A percentile compares a stretch with the other conserved stretches of the same genome.
Conservation (phyloP, 2,329 filamentous ascomycete species). For the Atkinsonella hypoxylon region DNA sequence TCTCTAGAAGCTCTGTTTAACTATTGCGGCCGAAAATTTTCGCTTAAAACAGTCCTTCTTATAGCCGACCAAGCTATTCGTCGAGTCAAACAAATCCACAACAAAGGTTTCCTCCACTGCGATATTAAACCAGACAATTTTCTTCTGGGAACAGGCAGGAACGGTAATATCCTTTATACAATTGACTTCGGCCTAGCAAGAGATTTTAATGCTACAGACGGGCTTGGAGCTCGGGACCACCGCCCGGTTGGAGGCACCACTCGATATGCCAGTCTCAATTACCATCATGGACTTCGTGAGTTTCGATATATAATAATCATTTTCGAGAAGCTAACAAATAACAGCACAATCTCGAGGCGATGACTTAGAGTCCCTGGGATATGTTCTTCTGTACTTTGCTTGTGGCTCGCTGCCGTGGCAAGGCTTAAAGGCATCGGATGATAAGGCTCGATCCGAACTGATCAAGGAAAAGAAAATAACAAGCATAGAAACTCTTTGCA, state of each 20-base stretch:
- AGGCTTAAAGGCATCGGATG: background rate
- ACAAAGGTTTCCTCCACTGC: constrained; percentile 98
- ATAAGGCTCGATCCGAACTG: constrained; percentile 50
- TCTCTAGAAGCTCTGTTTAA: constrained; percentile 98
- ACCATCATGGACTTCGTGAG: background rate
- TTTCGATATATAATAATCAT: too few relatives aligned
- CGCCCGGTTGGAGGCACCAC: background rate
- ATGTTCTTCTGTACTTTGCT: background rate
- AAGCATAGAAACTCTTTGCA: constrained; percentile 59
- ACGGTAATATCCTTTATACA: constrained; percentile 97
- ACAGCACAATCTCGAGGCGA: background rate
- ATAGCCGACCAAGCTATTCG: constrained; percentile 97
- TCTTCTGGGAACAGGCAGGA: constrained; percentile 97
- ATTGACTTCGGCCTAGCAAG: constrained; percentile 91
- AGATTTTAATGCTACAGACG: background rate
- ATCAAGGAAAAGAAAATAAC: constrained; percentile 28
- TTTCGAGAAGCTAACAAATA: too few relatives aligned
- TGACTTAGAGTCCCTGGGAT: constrained; percentile 1
- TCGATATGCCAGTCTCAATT: background rate
- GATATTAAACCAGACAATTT: constrained; percentile 99
- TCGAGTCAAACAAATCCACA: constrained; percentile 98
- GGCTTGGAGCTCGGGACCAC: background rate
- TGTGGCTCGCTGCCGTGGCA: background rate
- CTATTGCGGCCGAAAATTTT: constrained; percentile 99
- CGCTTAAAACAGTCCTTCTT: constrained; percentile 91